phyloP scores from a whole-genome alignment of 495 filamentous ascomycete species.

The Saxophila tyrrhenica region DNA sequence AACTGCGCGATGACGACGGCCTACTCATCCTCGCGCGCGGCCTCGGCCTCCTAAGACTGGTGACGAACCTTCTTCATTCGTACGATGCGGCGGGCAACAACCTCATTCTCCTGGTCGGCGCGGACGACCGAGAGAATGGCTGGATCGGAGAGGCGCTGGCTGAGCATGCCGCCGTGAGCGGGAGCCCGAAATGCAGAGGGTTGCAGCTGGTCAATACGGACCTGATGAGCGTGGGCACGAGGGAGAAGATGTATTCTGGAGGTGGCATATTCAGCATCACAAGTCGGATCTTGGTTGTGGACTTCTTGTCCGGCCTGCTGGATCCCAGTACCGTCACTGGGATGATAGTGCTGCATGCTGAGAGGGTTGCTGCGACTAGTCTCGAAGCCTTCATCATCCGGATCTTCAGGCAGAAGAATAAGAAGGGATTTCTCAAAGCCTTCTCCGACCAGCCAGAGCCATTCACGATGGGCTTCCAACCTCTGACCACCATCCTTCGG shows the following conservation, averaged over 20 bases:
- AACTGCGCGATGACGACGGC: constrained; percentile 83
- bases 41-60: constrained; percentile 76
- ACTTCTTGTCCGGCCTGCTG: constrained; percentile 72
- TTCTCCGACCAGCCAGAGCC: constrained; percentile 93
- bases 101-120: constrained; percentile 77
- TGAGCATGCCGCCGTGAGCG: constrained; percentile 82
- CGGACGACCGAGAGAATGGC: constrained; percentile 78
- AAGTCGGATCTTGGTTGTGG: constrained; percentile 86
- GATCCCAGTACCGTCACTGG: constrained; percentile 80
- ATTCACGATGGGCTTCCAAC: constrained; percentile 81
- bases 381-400: constrained; percentile 90
- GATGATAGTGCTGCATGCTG: constrained; percentile 78
- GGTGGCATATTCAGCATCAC: constrained; percentile 96
- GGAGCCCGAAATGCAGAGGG: constrained; percentile 63
- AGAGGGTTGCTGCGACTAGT: constrained; percentile 75
- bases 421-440: constrained; percentile 84
- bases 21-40: constrained; percentile 84
- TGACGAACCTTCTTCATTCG: constrained; percentile 89
- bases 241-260: constrained; percentile 78
- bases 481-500: constrained; percentile 79
- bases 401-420: constrained; percentile 88
- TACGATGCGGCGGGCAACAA: constrained; percentile 95
- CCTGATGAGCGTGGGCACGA: constrained; percentile 67
- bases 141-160: constrained; percentile 55
- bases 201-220: constrained; percentile 91